Evolutionary conservation across 192 early-diverging fungal species (phyloP).

Genomic region (Backusella australiensis): DNA sequence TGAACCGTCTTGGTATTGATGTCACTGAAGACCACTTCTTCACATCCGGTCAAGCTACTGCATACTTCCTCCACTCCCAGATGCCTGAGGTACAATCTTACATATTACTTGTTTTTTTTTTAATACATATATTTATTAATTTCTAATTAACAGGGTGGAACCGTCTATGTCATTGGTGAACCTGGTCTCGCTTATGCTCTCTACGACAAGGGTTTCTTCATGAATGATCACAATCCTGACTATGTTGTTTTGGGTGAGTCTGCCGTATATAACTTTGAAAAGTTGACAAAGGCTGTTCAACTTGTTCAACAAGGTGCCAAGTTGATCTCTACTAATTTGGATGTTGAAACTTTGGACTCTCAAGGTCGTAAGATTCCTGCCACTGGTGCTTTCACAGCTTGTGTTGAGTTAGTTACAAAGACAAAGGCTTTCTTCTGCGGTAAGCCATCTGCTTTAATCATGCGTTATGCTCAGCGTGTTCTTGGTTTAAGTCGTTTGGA

Average conservation of each 20-base stretch:
- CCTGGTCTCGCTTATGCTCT: conserved; percentile 57
- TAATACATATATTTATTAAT: conserved; percentile 1
- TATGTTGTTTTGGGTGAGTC: conserved; percentile 64
- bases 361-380: conserved; percentile 49
- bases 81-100: conserved; percentile 38
- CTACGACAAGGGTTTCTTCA: conserved; percentile 59
- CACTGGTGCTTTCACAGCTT: conserved; percentile 55
- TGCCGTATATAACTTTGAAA: conserved; percentile 49
- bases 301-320: conserved; percentile 53
- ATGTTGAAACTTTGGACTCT: conserved; percentile 49
- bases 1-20: conserved; percentile 51
- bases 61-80: conserved; percentile 54
- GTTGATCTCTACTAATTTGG: conserved; percentile 65
- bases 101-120: background rate
- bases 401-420: conserved; percentile 55
- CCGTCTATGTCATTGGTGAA: conserved; percentile 59
- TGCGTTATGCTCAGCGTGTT: conserved; percentile 54
- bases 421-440: conserved; percentile 60
- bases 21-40: conserved; percentile 53
- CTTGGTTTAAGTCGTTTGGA: conserved; percentile 52
- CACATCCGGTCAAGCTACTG: conserved; percentile 57
- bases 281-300: conserved; percentile 52
- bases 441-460: conserved; percentile 56
- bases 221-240: conserved; percentile 57
- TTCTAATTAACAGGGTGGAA: conserved; percentile 27